phyloP scores from a whole-genome alignment of 2,329 filamentous ascomycete species.

The Elsinoe perseae region DNA sequence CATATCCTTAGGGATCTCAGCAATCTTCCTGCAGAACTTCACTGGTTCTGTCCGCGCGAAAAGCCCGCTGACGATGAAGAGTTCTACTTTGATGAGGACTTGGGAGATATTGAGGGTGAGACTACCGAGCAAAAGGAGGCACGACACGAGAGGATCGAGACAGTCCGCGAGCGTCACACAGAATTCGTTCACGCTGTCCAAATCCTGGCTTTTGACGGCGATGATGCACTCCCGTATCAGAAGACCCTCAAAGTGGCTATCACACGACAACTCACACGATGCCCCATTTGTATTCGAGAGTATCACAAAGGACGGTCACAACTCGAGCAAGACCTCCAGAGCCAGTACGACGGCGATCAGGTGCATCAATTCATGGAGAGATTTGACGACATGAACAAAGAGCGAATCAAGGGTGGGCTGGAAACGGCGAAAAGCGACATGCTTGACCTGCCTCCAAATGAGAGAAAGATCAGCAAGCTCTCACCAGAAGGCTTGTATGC shows the following conservation, averaged over 20 bases:
- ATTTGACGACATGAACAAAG: slow-evolving; percentile 40
- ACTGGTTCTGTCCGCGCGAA: slow-evolving; percentile 43
- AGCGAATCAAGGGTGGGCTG: slow-evolving; percentile 38
- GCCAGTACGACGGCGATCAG: slow-evolving; percentile 38
- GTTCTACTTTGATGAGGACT: slow-evolving; percentile 41
- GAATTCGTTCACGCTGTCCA: slow-evolving; percentile 36
- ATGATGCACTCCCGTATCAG: slow-evolving; percentile 38
- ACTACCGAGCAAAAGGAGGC: slow-evolving; percentile 21
- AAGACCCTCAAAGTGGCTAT: slow-evolving; percentile 35
- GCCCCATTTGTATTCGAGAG: slow-evolving; percentile 44
- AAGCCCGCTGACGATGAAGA: slow-evolving; percentile 28
- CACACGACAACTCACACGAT: slow-evolving; percentile 36
- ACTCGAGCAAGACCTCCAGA: slow-evolving; percentile 35
- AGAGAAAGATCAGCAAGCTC: slow-evolving; percentile 44
- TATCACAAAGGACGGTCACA: slow-evolving; percentile 39
- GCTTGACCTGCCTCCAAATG: slow-evolving; percentile 39
- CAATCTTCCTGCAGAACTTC: slow-evolving; percentile 33
- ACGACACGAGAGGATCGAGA: slow-evolving; percentile 29
- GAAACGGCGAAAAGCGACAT: slow-evolving; percentile 36
- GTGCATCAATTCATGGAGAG: slow-evolving; percentile 37
- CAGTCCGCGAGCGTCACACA: slow-evolving; percentile 35
- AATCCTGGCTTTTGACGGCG: slow-evolving; percentile 43
- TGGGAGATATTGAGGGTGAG: slow-evolving; percentile 29
- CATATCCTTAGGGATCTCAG: slow-evolving; percentile 28
- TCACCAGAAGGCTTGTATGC: slow-evolving; percentile 61